Evolutionary conservation across 768 basidiomycete species (phyloP), one percentile per base, ranked within the genome.

Genomic region (Trichaptum fuscoviolaceum): DNA sequence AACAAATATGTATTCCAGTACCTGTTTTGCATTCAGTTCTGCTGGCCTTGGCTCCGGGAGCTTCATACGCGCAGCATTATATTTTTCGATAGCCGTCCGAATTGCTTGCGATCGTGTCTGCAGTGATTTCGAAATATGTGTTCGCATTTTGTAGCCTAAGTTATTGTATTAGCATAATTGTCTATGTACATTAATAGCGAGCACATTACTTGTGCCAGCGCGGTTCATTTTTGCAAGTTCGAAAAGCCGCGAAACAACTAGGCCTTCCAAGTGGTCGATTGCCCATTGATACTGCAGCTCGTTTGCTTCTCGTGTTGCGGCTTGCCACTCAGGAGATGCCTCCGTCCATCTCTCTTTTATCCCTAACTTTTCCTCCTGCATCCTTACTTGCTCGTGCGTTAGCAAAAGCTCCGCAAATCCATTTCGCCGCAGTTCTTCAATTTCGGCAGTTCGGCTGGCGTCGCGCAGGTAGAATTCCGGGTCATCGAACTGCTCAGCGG

Each of bases 61-160:
- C 24, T 58, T 57, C n/a, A 8, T 7, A 18, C 69, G 69, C 23
- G 64, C 65, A 7, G 57, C 57, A 60, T 73, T 73, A 65, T 70
- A 71, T 8, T 63, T 18, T 7, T 62, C 60, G 1, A 73, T 57
- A 1, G 72, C 69, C 12, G 17, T 63, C 23, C 64, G 65, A 57
- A 73, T 69, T 1, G 72, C 68, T 30, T 66, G 57, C 0, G 67
- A 69, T 5, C 72, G 69, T 9, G 34, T 26, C 63, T 72, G 65
- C 5, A 72, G 52, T 4, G 67, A 66, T 63, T 72, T 71, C 12
- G 67, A 64, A n/a, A 73, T 73, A 10, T 71, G 68, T 20, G 35
- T 67, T 7, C 72, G 66, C 25, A 71, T 35, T 59, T 72, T 71
- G 42, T 73, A 73, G 7, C 70, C 72, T 73, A 34, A 15, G 42